Evolutionary conservation across 2,329 filamentous ascomycete species (phyloP).

Genomic region (Seiridium unicorne): DNA sequence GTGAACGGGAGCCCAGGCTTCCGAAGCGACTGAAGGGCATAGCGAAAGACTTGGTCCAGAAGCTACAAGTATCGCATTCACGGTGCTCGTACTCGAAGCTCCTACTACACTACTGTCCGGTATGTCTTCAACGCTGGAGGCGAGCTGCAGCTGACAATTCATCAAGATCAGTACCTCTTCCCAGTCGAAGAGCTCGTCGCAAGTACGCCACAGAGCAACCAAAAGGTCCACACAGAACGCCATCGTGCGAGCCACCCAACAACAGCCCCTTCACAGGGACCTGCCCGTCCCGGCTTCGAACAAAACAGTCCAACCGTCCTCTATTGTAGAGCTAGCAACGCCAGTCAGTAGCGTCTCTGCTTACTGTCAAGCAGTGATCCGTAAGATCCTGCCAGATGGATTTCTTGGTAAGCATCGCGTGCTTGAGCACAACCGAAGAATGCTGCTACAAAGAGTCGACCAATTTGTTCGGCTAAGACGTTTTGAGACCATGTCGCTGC

Average conservation of each 20-base stretch:
- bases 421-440: conserved; percentile 57
- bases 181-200: not conserved
- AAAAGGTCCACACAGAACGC: conserved; percentile 10
- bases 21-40: conserved; percentile 70
- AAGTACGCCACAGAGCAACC: not conserved
- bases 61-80: conserved; percentile 68
- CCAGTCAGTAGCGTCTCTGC: conserved; percentile 70
- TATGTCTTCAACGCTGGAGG: conserved; percentile 13
- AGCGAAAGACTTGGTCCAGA: conserved; percentile 57
- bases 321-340: conserved; percentile 67
- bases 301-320: conserved; percentile 39
- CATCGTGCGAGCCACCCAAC: conserved; percentile 5
- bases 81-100: conserved; percentile 79
- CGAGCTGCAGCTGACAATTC: too few species aligned
- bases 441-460: conserved; percentile 69
- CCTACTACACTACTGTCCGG: conserved; percentile 77
- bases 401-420: conserved; percentile 68
- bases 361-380: conserved; percentile 78
- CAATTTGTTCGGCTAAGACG: conserved; percentile 74
- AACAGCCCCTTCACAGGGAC: conserved; percentile 14
- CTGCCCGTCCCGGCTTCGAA: conserved; percentile 15
- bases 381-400: conserved; percentile 67
- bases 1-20: conserved; percentile 28
- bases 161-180: not conserved
- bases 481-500: conserved; percentile 78